phyloP scores from a whole-genome alignment of 371 early-diverging fungal genomes.

The Rhizopus delemar region DNA sequence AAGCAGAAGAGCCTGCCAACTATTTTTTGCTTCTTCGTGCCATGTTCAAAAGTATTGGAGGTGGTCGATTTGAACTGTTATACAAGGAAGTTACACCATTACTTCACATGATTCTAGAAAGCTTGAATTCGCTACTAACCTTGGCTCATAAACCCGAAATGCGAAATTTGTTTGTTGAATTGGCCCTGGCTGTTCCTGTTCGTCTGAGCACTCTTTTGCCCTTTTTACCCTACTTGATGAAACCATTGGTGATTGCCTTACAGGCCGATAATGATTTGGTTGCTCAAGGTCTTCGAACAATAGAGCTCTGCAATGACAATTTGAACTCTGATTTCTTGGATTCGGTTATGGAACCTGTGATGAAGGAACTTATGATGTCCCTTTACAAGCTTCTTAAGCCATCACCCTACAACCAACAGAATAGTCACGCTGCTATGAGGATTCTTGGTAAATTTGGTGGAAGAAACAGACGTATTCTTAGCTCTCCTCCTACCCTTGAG shows the following conservation, averaged over 20 bases:
- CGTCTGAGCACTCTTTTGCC: slow-evolving; percentile 94
- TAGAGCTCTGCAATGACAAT: slow-evolving; percentile 98
- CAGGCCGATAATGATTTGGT: slow-evolving; percentile 91
- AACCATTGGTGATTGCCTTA: slow-evolving; percentile 92
- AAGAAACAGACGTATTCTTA: slow-evolving; percentile 78
- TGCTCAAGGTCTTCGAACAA: slow-evolving; percentile 92
- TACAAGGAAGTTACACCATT: slow-evolving; percentile 92
- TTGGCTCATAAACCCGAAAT: slow-evolving; percentile 81
- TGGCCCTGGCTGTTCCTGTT: slow-evolving; percentile 96
- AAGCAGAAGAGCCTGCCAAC: slow-evolving; percentile 84
- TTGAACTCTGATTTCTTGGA: slow-evolving; percentile 96
- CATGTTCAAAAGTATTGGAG: slow-evolving; percentile 85
- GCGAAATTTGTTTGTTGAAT: slow-evolving; percentile 85
- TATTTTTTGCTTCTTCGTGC: slow-evolving; percentile 90
- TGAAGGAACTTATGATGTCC: slow-evolving; percentile 89
- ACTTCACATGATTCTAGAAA: slow-evolving; percentile 87
- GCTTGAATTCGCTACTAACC: slow-evolving; percentile 81
- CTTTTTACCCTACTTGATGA: slow-evolving; percentile 92
- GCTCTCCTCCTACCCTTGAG: slow-evolving; percentile 63
- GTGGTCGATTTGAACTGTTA: slow-evolving; percentile 63
- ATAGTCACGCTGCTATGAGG: slow-evolving; percentile 86
- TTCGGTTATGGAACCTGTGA: slow-evolving; percentile 92
- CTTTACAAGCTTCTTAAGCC: slow-evolving; percentile 92
- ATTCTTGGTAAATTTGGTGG: slow-evolving; percentile 98
- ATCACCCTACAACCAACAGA: slow-evolving; percentile 76